Base-by-base conservation (phyloP, 257 asterid species). In the Henckelia pumila region DNA sequence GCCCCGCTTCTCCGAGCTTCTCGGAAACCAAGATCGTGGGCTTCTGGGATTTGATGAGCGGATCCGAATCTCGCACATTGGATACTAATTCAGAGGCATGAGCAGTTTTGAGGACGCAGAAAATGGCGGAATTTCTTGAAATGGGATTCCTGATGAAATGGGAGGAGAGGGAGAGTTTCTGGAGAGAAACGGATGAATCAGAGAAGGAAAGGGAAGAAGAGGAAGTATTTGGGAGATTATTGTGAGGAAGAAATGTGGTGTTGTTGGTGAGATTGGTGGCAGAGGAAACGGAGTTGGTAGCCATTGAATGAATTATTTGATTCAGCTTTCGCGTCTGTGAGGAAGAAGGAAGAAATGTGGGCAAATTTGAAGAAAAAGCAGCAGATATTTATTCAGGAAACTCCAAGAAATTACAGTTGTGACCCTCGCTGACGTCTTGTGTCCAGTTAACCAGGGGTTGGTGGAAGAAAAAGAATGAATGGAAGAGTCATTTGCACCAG, bases 21-120 rank as follows among this genome's bases (percentile, higher is more conserved):
- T 92, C 98, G 90, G 98, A 84, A 57, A 92, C 96, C n/a, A 92
- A 82, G 66, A 92, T 86, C 9, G 94, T 84, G 5, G 95, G 96
- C 78, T 77, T 89, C 23, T 74, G 30, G 2, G 65, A 52, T 47
- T 75, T 67, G 16, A 21, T 7, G 14, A 32, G 32, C 56, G 83
- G 75, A 59, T 78, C 85, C 5, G 76, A 73, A 63, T 70, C 79
- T 13, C 72, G 70, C 6, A 75, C 32, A 63, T 53, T 73, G 59
- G 95, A 76, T 1, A 80, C 72, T 9, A 72, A 57, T 56, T 75
- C 76, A 8, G 87, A 73, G 10, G 29, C 77, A n/a, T 68, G 69
- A 6, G 59, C 75, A 17, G 95, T 75, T 72, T 78, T 79, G 52
- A 86, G 79, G 25, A 70, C 86, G 44, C 64, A 82, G 33, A 21